Evolutionary conservation across 345 rosid species (phyloP), one percentile per base, ranked within the genome.

Genomic region (Bruguiera sexangula): DNA sequence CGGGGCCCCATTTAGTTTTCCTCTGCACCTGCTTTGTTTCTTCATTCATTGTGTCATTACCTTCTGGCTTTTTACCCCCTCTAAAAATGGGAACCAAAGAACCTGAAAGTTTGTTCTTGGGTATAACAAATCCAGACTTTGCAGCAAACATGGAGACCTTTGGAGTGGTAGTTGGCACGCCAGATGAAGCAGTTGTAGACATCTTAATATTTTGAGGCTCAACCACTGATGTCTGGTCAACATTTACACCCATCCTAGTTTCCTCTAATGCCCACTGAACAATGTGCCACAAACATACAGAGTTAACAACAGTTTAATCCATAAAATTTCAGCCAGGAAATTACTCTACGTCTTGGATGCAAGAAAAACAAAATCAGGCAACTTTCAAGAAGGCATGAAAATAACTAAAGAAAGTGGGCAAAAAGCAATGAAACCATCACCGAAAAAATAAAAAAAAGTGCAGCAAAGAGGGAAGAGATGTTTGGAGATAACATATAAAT

Each of bases 1-100:
- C 98, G 60, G 84, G 80, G 27, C 87, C 97, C 99, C 99, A 95
- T 74, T 86, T 90, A 37, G 94, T 88, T 78, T 90, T 95, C 79
- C 97, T 87, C 73, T 67, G 84, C 62, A 68, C 81, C 70, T 80
- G 85, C 66, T 79, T 82, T 39, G 54, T 72, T 67, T 82, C 87
- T 66, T 82, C 89, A 30, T 16, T 82, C 69, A 64, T 74, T 22
- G 75, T 29, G 70, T 76, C 84, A 62, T 65, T 54, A 27, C 82
- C 76, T 64, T 80, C 85, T 0, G 68, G 62, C 69, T 80, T 82
- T 69, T 86, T 89, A 62, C 79, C 83, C 24, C 88, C 92, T 79
- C 75, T 82, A 51, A 80, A 84, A 55, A 83, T 79, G 1, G 98
- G 96, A 67, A 92, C 84, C 72, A 95, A 39, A 4, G 98, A 92